Evolutionary conservation across 2,329 filamentous ascomycete genomes (phyloP).

Genomic region (Fusarium drepaniforme): DNA sequence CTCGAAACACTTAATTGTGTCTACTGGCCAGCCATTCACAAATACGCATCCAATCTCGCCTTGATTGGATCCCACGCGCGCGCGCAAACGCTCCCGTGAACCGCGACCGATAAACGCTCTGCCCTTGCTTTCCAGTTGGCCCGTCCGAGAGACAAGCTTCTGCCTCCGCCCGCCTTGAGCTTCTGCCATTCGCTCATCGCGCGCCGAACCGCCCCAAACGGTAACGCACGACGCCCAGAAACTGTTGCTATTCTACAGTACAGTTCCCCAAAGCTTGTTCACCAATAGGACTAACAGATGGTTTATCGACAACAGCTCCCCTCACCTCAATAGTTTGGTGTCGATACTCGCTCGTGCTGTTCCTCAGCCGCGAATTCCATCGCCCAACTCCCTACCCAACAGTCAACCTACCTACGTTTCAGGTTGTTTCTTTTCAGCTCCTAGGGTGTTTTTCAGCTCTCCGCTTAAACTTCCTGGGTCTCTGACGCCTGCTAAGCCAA

Average conservation of each 20-base stretch:
- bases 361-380: background rate
- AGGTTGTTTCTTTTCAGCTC: constrained; percentile 16
- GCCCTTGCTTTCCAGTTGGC: constrained; percentile 16
- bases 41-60: constrained; percentile 43
- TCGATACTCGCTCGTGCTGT: constrained; percentile 6
- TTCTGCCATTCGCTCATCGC: constrained; percentile 32
- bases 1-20: constrained; percentile 44
- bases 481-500: constrained; percentile 11
- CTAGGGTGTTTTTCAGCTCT: background rate
- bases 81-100: constrained; percentile 30
- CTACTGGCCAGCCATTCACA: constrained; percentile 46
- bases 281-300: background rate
- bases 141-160: constrained; percentile 21
- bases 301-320: background rate
- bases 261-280: background rate
- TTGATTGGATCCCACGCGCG: constrained; percentile 41
- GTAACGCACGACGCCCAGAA: constrained; percentile 24
- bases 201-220: constrained; percentile 35
- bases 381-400: constrained; percentile 5
- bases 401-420: constrained; percentile 8
- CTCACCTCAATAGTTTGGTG: background rate
- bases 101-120: constrained; percentile 23
- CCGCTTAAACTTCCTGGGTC: background rate
- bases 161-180: constrained; percentile 8
- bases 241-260: constrained; percentile 2